phyloP scores from a whole-genome alignment of 169 alveolate species.

The Plasmodium cynomolgi region DNA sequence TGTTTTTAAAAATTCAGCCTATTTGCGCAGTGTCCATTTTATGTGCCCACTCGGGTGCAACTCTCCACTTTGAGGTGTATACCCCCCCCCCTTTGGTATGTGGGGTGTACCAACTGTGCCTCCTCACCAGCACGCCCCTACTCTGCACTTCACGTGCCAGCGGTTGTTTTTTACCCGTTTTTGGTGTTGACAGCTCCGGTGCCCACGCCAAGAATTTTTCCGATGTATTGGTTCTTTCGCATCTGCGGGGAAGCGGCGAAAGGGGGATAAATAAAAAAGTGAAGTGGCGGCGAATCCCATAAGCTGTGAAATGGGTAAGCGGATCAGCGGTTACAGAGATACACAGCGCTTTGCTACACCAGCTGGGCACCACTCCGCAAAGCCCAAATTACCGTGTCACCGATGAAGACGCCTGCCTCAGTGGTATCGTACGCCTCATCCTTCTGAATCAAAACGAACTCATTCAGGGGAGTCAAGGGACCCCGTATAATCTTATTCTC shows the following conservation, averaged over 20 bases:
- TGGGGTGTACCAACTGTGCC: neutral
- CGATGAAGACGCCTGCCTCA: conserved; percentile 71
- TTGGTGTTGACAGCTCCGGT: conserved; percentile 58
- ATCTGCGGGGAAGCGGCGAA: neutral
- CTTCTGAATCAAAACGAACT: conserved; percentile 47
- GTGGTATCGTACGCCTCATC: conserved; percentile 71
- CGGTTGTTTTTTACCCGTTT: conserved; percentile 39
- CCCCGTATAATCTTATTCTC: conserved; percentile 69
- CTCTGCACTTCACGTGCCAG: neutral
- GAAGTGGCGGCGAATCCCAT: neutral
- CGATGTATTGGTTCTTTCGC: conserved; percentile 57
- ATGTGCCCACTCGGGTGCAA: neutral
- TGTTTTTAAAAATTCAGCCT: conserved; percentile 74
- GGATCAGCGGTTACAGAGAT: neutral
- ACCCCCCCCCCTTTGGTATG: neutral
- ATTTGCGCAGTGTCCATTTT: conserved; percentile 11
- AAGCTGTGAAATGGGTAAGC: neutral
- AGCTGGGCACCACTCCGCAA: neutral
- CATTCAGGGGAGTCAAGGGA: conserved; percentile 59
- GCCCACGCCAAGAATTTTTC: conserved; percentile 67
- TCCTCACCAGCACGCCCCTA: neutral
- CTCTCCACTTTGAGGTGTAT: neutral
- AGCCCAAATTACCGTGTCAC: conserved; percentile 32
- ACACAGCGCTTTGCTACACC: neutral
- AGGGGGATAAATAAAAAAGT: neutral